Evolutionary conservation across 495 filamentous ascomycete genomes (phyloP), one percentile per base, ranked within the genome.

Genomic region (Penicillium cataractarum): DNA sequence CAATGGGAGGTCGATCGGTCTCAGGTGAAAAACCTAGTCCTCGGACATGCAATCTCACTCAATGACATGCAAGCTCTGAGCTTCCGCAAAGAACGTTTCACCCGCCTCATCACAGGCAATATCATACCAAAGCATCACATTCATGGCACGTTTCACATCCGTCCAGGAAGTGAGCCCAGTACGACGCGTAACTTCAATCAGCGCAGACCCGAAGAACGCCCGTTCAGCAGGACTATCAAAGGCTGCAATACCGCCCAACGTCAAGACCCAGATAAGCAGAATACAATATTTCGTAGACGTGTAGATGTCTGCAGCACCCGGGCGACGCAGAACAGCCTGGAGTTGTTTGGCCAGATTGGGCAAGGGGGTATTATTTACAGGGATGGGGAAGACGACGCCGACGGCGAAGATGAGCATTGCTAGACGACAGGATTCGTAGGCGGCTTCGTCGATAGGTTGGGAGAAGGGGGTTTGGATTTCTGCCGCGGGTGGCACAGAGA

Each of bases 361-460:
- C 10, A 80, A 66, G 0, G 78, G 77, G 0, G 70, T 73, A 40
- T 72, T 78, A 37, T 75, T 71, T 12, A 66, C 66, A 9, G 77
- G 77, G 2, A 81, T 72, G 3, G 78, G 78, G 52, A 81, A 76
- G 48, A 79, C 60, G 8, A 81, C 74, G 40, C 76, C 75, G 15
- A 75, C 71, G 27, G 74, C 66, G 53, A 73, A 79, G 3, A 81
- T 71, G 0, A 74, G 53, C 8, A 59, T 65, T 0, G 76, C 71
- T 2, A 81, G 65, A 35, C 77, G 77, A 48, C 68, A 74, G n/a
- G 75, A 63, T 50, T 81, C 77, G 57, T 78, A 79, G 21, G 74
- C 70, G 15, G 71, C 52, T 24, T 64, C 64, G 6, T 73, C 67
- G 13, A 53, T 61, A 2, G 61, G 57, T 44, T 67, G 61, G 0